Evolutionary conservation across 2,329 filamentous ascomycete genomes (phyloP).

Genomic region (Claviceps cyperi): DNA sequence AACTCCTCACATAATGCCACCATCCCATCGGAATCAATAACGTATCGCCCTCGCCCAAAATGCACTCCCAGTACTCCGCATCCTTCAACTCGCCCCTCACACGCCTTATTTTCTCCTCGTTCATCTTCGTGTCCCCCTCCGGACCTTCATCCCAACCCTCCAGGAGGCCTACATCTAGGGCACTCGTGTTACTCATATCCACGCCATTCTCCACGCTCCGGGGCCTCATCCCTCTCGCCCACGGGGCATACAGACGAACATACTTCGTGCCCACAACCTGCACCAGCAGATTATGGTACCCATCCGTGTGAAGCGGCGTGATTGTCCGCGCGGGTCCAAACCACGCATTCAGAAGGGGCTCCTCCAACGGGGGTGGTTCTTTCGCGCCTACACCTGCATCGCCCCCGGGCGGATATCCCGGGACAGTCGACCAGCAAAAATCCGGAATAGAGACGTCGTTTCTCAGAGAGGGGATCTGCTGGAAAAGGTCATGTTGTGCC

Average conservation of each 20-base stretch:
- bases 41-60: conserved; percentile 69
- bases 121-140: background rate
- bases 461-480: conserved; percentile 63
- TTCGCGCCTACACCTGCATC: background rate
- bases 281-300: conserved; percentile 81
- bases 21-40: conserved; percentile 86
- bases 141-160: conserved; percentile 40
- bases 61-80: conserved; percentile 57
- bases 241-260: conserved; percentile 69
- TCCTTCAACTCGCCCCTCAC: conserved; percentile 35
- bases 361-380: conserved; percentile 24
- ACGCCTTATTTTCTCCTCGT: conserved; percentile 14
- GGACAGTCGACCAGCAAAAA: conserved; percentile 63
- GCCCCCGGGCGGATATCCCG: conserved; percentile 29
- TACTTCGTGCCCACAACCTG: conserved; percentile 90
- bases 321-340: conserved; percentile 79
- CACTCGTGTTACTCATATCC: conserved; percentile 85
- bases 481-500: conserved; percentile 78
- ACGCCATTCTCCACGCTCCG: conserved; percentile 53
- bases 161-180: conserved; percentile 58
- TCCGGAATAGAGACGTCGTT: conserved; percentile 71
- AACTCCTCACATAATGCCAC: conserved; percentile 92
- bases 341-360: conserved; percentile 78
- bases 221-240: conserved; percentile 45
- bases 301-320: conserved; percentile 85